Base-by-base conservation (phyloP, 306 rosid genomes). In the Oemleria cerasiformis region DNA sequence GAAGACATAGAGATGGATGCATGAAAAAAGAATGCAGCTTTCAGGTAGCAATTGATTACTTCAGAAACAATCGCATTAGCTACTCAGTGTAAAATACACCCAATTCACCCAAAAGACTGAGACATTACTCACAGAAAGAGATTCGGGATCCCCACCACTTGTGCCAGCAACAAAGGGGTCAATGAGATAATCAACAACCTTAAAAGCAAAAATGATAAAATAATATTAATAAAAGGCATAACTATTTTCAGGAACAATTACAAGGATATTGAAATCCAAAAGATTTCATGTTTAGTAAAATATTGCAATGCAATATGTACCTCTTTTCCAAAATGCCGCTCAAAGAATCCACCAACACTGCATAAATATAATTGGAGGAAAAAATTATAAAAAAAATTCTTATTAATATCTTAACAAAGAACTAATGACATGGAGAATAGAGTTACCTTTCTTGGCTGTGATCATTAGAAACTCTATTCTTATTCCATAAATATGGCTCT, bases 301-400 rank as follows among this genome's bases (percentile, higher is more conserved):
- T 66, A 72, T 42, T 54, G 61, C 70, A 58, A 67, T 59, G 13
- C 36, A 39, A 36, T 19, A 6, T 51, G 13, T 86, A 93, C 98
- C 96, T 93, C 98, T 84, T 83, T 80, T 64, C 97, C 98, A 86
- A 93, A 93, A 84, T 93, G 98, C 66, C 97, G 97, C 73, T 87
- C 81, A 81, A 91, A 93, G 87, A 93, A 93, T 15, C 87, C 82
- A 42, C 96, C 80, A 44, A 84, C 98, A 73, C 98, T 93, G 86
- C 75, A 43, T 68, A 74, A 76, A 70, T 50, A 51, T 79, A 57
- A 80, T 58, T 50, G 8, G 64, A 63, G 63, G 62, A 53, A 68
- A 57, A 55, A 55, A 62, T 23, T 21, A 38, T 45, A 67, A 56
- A 60, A 30, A 64, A 58, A 65, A 48, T 60, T 63, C 73, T 70